Percentiles rank a stretch among this genome's conserved stretches.
Conservation (phyloP, 169 alveolate species). For the Pseudocohnilembus persalinus region DNA sequence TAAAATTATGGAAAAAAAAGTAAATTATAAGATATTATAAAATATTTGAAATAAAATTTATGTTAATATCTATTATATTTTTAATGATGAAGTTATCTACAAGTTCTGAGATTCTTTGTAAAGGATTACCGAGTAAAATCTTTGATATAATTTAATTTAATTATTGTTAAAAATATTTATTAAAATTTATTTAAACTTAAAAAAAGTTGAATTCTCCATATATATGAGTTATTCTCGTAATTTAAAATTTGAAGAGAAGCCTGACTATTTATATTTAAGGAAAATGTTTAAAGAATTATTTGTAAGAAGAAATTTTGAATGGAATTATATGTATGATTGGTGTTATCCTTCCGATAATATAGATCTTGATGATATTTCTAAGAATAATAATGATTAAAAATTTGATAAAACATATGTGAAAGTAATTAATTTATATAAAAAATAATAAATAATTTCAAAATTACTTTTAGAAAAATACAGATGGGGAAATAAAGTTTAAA, state of each 20-base stretch:
- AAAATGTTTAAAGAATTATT: not conserved
- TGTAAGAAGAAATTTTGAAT: conserved; percentile 1
- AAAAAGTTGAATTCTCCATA: conserved; percentile 40
- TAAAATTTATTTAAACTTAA: not conserved
- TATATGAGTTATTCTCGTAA: conserved; percentile 56
- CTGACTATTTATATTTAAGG: conserved; percentile 64
- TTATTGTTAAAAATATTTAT: not conserved
- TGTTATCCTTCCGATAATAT: not conserved
- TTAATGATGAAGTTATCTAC: conserved; percentile 93
- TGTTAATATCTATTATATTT: too few species aligned
- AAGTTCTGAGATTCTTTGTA: conserved; percentile 94
- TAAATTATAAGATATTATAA: not conserved
- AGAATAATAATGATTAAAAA: too few species aligned
- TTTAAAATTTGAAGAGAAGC: conserved; percentile 68
- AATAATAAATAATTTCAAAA: too few species aligned
- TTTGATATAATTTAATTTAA: too few species aligned
- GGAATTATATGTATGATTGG: conserved; percentile 17
- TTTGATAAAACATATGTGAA: too few species aligned
- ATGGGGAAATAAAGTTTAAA: not conserved
- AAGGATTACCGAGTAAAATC: conserved; percentile 61
- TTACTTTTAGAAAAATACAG: not conserved
- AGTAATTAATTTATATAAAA: not conserved
- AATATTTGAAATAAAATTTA: too few species aligned
- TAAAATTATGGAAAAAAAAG: conserved; percentile 55
- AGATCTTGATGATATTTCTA: not conserved